Evolutionary conservation across 495 filamentous ascomycete genomes (phyloP), one percentile per base, ranked within the genome.

Genomic region (Penicillium salamii): DNA sequence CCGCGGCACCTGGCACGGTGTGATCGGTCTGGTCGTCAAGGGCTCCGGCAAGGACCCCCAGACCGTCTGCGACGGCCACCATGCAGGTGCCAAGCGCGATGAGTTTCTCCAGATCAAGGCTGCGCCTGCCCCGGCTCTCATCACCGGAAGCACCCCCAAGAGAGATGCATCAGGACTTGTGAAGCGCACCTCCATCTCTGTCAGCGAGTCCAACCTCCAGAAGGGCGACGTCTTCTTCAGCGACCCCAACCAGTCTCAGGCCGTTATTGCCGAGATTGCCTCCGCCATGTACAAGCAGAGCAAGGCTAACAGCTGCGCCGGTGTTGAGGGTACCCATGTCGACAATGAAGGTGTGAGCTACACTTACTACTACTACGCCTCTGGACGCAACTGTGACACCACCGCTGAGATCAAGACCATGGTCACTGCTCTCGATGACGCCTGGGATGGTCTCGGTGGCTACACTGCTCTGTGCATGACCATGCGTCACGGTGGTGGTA

Each of bases 321-420:
- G 1, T 15, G 4, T 33, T 34, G 15, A 26, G 12, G 42, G 42
- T 20, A 34, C 14, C 29, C 2, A 34, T 5, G 13, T 15, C 2
- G 42, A 45, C 14, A 1, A 15, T 11, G 23, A 45, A 15, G 42
- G 24, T 34, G 28, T 34, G 42, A 34, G n/a, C 42, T 7, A 17
- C 18, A 18, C 7, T 28, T 45, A 45, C 34, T 45, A 45, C 42
- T 45, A 45, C 29, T 21, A 32, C 17, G 42, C 36, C 19, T 31
- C 42, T 3, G 42, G 42, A 2, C 14, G 42, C 7, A 45, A 45
- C 31, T 45, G 42, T 21, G 42, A 45, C 34, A 45, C 42, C 42
- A 45, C 42, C 9, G 42, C 42, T 34, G 29, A 45, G 13, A 21
- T 21, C 28, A 17, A 45, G 31, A 45, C 42, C 12, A 45, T 31